Conservation (phyloP, 139 green algal genomes). For the Picochlorum sp. region DNA sequence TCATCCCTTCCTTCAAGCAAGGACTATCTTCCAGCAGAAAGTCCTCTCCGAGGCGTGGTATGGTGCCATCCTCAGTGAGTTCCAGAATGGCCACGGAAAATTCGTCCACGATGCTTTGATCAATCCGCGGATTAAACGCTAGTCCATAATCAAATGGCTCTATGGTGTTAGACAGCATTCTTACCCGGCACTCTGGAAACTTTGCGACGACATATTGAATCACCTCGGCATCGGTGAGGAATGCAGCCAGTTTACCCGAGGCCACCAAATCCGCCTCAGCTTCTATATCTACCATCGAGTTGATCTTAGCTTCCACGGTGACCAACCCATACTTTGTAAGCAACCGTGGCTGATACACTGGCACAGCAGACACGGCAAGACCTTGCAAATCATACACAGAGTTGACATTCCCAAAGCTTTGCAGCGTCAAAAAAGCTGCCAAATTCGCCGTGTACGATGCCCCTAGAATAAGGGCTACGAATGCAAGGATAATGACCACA, state of each 20-base stretch:
- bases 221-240: neutral
- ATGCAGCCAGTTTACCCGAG: slow-evolving; percentile 2
- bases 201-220: slow-evolving; percentile 7
- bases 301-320: neutral
- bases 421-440: slow-evolving; percentile 10
- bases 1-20: neutral
- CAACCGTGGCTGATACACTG: neutral
- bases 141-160: slow-evolving; percentile 12
- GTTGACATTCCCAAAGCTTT: neutral
- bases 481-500: slow-evolving; percentile 1
- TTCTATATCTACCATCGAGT: neutral
- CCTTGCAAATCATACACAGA: slow-evolving; percentile 8
- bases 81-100: slow-evolving; percentile 5
- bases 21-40: slow-evolving; percentile 1
- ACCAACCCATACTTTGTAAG: neutral
- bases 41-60: neutral
- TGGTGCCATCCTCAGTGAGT: neutral
- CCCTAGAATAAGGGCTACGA: neutral
- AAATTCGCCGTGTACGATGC: slow-evolving; percentile 13
- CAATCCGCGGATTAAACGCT: slow-evolving; percentile 1
- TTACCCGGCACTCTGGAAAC: neutral
- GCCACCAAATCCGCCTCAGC: slow-evolving; percentile 3
- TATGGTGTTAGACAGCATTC: slow-evolving; percentile 3
- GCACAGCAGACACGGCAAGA: neutral
- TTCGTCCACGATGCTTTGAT: neutral